phyloP scores from a whole-genome alignment of 2,329 filamentous ascomycete species.

The Fusarium dimerum region DNA sequence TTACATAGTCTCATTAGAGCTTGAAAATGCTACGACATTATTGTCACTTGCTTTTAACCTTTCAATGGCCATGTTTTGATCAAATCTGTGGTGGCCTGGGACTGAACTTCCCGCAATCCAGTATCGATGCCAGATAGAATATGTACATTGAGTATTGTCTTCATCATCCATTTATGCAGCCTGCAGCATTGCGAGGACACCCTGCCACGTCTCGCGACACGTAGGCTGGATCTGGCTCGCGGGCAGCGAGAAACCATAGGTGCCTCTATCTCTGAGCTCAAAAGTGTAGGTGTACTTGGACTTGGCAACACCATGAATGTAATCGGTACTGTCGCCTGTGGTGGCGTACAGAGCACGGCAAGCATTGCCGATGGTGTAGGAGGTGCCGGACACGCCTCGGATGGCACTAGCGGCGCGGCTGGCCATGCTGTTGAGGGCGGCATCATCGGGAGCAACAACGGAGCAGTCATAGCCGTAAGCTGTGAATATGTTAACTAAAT shows the following conservation, averaged over 20 bases:
- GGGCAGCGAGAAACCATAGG: constrained; percentile 45
- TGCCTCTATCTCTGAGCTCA: constrained; percentile 39
- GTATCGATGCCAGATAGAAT: background rate
- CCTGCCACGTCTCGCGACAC: constrained; percentile 16
- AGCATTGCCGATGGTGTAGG: constrained; percentile 46
- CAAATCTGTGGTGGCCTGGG: too few species aligned
- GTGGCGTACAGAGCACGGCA: constrained; percentile 64
- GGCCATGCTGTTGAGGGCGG: constrained; percentile 11
- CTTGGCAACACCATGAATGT: constrained; percentile 42
- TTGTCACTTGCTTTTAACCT: too few species aligned
- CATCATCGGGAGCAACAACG: constrained; percentile 14
- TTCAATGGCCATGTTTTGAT: too few species aligned
- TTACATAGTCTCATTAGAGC: too few species aligned
- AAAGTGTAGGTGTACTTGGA: constrained; percentile 44
- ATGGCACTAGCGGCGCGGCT: constrained; percentile 12
- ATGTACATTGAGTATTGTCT: constrained; percentile 18
- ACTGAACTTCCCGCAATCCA: background rate
- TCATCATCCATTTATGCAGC: background rate
- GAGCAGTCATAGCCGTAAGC: constrained; percentile 33
- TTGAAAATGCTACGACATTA: too few species aligned
- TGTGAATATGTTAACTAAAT: constrained; percentile 50
- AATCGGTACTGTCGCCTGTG: constrained; percentile 47
- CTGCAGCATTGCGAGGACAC: constrained; percentile 13
- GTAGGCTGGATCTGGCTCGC: constrained; percentile 39
- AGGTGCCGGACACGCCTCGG: constrained; percentile 5